Evolutionary conservation across 257 asterid genomes (phyloP).

Genomic region (Pogostemon cablin): DNA sequence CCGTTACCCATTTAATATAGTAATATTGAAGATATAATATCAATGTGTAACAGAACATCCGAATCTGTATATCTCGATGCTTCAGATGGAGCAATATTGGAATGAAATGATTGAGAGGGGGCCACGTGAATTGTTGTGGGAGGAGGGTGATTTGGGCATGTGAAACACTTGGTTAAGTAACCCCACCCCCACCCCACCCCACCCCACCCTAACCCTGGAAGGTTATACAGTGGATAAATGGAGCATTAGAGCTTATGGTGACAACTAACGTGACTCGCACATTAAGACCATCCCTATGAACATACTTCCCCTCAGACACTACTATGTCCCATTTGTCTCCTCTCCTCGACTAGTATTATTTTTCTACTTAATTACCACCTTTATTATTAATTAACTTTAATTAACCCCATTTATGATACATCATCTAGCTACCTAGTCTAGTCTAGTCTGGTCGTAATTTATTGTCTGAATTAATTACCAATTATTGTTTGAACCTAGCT

Average conservation of each 20-base stretch:
- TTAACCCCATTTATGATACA: too few species aligned
- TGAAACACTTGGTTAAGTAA: conserved; percentile 43
- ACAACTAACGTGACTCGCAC: conserved; percentile 57
- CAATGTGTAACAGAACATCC: too few species aligned
- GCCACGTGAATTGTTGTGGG: conserved; percentile 63
- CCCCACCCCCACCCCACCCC: conserved; percentile 33
- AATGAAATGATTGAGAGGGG: conserved; percentile 33
- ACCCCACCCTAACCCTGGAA: conserved; percentile 26
- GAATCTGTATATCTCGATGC: too few species aligned
- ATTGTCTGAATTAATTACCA: too few species aligned
- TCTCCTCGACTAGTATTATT: background rate
- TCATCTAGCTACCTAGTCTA: too few species aligned
- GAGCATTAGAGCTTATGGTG: conserved; percentile 43
- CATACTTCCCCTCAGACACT: conserved; percentile 40
- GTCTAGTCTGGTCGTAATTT: too few species aligned
- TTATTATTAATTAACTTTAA: too few species aligned
- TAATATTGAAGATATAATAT: too few species aligned
- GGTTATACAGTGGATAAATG: conserved; percentile 29
- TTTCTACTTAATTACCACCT: background rate
- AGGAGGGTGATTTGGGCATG: conserved; percentile 61
- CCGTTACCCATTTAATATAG: too few species aligned
- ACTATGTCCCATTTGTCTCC: conserved; percentile 50
- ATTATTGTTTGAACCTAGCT: too few species aligned
- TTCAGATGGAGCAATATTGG: background rate
- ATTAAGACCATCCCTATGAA: conserved; percentile 42